Evolutionary conservation across 2,329 filamentous ascomycete species (phyloP), one percentile per base, ranked within the genome.

Genomic region (Penicillium sp.): DNA sequence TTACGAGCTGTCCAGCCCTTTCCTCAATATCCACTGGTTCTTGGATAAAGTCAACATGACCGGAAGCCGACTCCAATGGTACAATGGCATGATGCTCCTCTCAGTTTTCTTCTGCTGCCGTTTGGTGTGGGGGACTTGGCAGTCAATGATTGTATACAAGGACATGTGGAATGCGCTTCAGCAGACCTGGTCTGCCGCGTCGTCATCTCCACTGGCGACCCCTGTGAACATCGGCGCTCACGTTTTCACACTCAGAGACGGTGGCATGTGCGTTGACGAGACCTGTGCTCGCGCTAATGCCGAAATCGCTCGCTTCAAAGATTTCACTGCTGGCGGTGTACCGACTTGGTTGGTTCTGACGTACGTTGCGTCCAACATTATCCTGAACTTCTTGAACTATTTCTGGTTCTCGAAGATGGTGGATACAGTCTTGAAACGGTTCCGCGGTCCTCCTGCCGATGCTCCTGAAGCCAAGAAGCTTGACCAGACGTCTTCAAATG

Each of bases 341-440:
- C 82, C 82, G 0, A 62, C 77, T 3, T 84, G 81, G 81, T 67
- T 85, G 34, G 75, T 76, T 1, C 57, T 67, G n/a, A 75, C 75
- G 18, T 84, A 84, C 59, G 69, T 84, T 24, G 68, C 70, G 6
- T 75, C 76, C 18, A 85, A 84, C 57, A 40, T 83, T 28, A 71
- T 76, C n/a, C 73, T 85, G 45, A 84, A 84, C 60, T 70, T 73
- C 25, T 64, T 85, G 47, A 85, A 85, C 60, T 78, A 80, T 63
- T 83, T 77, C 67, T 85, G 82, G 82, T 84, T 84, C 62, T 73
- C 73, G 50, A 83, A 83, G 71, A 85, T 85, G 82, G 79, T 85
- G 41, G 76, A 80, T 58, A 80, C 82, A 8, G 78, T 85, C 25
- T 69, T 79, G 54, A 83, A 81, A 63, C 72, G 82, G 40, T 85